A percentile compares a stretch with the other conserved stretches of the same genome.
Evolutionary conservation across 2,329 filamentous ascomycete genomes (phyloP).

Genomic region (Paracoccidioides brasiliensis): DNA sequence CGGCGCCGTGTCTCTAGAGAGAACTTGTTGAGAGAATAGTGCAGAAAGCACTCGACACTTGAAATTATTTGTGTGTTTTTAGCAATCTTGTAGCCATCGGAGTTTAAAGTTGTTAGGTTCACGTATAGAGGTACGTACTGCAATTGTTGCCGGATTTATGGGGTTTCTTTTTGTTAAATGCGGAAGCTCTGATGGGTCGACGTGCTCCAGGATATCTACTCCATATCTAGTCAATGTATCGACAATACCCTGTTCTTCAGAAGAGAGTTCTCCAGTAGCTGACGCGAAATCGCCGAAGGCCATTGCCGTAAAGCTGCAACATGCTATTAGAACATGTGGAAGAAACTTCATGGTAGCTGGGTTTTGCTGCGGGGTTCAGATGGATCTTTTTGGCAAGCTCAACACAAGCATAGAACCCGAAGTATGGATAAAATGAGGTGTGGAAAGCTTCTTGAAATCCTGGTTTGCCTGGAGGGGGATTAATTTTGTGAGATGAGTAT

Average conservation of each 20-base stretch:
- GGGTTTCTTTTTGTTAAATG: neutral
- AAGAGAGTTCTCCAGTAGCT: neutral
- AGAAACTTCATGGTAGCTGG: neutral
- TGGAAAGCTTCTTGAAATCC: no score
- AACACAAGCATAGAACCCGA: neutral
- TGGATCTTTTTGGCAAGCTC: neutral
- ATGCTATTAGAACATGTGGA: neutral
- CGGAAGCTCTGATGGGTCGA: neutral
- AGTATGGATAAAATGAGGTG: neutral
- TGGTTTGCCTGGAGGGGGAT: no score
- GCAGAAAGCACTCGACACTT: slow-evolving; percentile 8
- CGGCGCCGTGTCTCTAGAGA: slow-evolving; percentile 3
- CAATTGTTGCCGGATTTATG: neutral
- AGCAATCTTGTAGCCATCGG: neutral
- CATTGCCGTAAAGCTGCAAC: neutral
- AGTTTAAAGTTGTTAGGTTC: neutral
- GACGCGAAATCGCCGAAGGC: neutral
- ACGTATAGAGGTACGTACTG: neutral
- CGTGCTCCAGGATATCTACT: neutral
- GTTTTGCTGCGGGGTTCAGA: neutral
- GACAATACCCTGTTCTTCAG: neutral
- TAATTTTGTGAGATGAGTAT: no score
- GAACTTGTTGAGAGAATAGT: slow-evolving; percentile 8
- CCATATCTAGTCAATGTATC: neutral
- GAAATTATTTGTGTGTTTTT: no score